phyloP scores from a whole-genome alignment of 2,329 filamentous ascomycete genomes.

The Colletotrichum trifolii region DNA sequence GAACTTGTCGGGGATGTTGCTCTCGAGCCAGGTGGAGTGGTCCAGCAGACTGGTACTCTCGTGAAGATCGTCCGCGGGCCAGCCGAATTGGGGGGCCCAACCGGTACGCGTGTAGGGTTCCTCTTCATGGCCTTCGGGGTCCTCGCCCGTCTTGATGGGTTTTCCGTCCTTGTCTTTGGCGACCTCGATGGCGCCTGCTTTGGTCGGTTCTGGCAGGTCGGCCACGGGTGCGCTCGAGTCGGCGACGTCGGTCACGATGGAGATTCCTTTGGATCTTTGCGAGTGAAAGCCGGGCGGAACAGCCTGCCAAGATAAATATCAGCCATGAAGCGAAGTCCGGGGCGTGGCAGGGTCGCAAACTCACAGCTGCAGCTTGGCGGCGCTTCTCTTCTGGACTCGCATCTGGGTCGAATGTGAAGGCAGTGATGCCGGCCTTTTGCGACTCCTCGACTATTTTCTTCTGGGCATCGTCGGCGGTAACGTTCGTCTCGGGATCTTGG shows the following conservation, averaged over 20 bases:
- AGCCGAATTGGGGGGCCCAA: slow-evolving; percentile 89
- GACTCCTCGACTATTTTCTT: slow-evolving; percentile 81
- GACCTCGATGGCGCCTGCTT: slow-evolving; percentile 72
- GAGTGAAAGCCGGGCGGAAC: slow-evolving; percentile 73
- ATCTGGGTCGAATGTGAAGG: slow-evolving; percentile 88
- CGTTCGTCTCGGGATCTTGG: slow-evolving; percentile 73
- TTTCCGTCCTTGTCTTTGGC: slow-evolving; percentile 62
- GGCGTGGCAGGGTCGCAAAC: slow-evolving; percentile 45
- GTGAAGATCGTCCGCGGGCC: slow-evolving; percentile 66
- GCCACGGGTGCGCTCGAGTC: slow-evolving; percentile 76
- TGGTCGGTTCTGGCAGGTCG: slow-evolving; percentile 80
- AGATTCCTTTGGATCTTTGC: slow-evolving; percentile 71
- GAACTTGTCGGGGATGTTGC: slow-evolving; percentile 85
- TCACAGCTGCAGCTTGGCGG: slow-evolving; percentile 80
- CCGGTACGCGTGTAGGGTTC: slow-evolving; percentile 68
- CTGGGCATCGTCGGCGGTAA: slow-evolving; percentile 78
- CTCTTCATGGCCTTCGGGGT: slow-evolving; percentile 66
- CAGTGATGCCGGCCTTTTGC: slow-evolving; percentile 79
- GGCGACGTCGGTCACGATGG: slow-evolving; percentile 79
- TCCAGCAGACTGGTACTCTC: slow-evolving; percentile 79
- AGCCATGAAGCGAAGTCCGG: slow-evolving; percentile 11
- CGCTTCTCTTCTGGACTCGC: slow-evolving; percentile 86
- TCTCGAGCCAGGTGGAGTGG: slow-evolving; percentile 88
- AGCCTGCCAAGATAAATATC: slow-evolving; percentile 54
- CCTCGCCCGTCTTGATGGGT: slow-evolving; percentile 59